Evolutionary conservation across 1,139 yeast species (phyloP).

Genomic region (Magnusiomyces suaveolens): DNA sequence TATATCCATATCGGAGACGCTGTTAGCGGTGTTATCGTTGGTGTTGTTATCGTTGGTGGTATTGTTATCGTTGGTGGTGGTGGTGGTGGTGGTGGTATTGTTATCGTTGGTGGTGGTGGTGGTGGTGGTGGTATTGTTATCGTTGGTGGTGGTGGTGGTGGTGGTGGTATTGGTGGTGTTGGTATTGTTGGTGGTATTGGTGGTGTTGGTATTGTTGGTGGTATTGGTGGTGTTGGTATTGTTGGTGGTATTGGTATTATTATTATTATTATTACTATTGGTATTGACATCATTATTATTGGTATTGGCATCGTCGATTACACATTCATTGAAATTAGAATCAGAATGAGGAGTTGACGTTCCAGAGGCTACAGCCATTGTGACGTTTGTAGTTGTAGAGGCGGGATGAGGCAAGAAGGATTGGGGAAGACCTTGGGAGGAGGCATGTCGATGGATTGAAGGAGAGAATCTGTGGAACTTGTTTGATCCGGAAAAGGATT

Average conservation of each 20-base stretch:
- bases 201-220: background rate
- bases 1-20: background rate
- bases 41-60: too few species aligned
- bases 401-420: conserved; percentile 25
- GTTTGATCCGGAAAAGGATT: conserved; percentile 14
- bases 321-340: too few species aligned
- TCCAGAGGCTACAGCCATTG: conserved; percentile 24
- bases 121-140: background rate
- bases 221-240: background rate
- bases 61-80: too few species aligned
- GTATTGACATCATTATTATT: background rate
- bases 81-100: background rate
- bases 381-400: conserved; percentile 24
- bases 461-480: conserved; percentile 6
- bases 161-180: background rate
- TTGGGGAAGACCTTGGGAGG: conserved; percentile 11
- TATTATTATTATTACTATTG: too few species aligned
- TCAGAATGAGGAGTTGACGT: conserved; percentile 16
- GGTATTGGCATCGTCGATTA: background rate
- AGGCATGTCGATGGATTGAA: conserved; percentile 2
- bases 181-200: background rate
- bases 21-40: too few species aligned
- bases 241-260: background rate
- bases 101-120: background rate
- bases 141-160: background rate